Base-by-base conservation (phyloP, 2,329 filamentous ascomycete genomes). In the Colletotrichum karsti region DNA sequence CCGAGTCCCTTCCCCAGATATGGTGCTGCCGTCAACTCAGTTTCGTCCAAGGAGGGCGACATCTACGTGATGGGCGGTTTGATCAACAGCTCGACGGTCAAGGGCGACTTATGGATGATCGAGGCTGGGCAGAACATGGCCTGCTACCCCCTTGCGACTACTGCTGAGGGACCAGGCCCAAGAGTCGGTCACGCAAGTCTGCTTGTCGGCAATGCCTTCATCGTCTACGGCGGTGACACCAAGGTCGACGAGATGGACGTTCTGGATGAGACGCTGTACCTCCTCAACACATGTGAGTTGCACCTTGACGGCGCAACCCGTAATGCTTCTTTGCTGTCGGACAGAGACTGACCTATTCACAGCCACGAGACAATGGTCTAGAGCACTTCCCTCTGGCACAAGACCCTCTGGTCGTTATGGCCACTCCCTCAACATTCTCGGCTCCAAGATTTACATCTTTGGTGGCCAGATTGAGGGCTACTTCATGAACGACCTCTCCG, bases 361-460 rank as follows among this genome's bases (percentile, higher is more conserved):
- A 98, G 96, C 96, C 70, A 98, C 96, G 63, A 93, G 96, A 74
- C 96, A 99, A 85, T 99, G 96, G 96, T 98, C 97, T 63, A 89
- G 95, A 79, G 95, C 96, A 44, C 87, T 97, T 50, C 96, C 97
- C 7, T 91, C 94, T 12, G 95, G 95, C 2, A 89, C 92, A 39
- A 88, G 95, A 66, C 96, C 96, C 2, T 90, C 94, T 6, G 96
- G 96, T 54, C 92, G 96, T 72, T 99, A 99, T 74, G 96, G 97
- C 6, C 96, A 99, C 78, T 97, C 96, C 0, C 81, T 99, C 69
- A 99, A 98, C 77, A 98, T 99, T 42, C 83, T 99, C 2, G 95
- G 95, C 26, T 98, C 96, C 68, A 98, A 97, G 77, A 95, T 99
- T 46, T 99, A 94, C 81, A 93, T 99, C 30, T 99, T 99, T 77